phyloP scores from a whole-genome alignment of 129 eudicot genomes.

The Flaveria bidentis region DNA sequence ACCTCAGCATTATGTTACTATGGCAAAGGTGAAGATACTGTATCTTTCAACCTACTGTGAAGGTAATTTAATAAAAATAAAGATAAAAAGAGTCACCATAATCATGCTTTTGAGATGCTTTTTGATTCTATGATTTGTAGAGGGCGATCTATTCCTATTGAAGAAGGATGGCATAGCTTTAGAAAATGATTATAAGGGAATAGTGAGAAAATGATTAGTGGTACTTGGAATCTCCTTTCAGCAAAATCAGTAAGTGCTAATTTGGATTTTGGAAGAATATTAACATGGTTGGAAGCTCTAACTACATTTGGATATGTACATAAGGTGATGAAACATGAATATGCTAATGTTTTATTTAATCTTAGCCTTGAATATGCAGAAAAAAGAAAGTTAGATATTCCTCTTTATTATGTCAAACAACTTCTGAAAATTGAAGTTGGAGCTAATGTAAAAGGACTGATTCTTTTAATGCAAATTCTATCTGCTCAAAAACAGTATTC shows the following conservation, averaged over 20 bases:
- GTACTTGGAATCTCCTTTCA: slow-evolving; percentile 63
- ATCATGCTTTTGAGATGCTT: slow-evolving; percentile 44
- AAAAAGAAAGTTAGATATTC: slow-evolving; percentile 79
- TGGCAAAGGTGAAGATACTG: slow-evolving; percentile 64
- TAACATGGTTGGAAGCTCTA: slow-evolving; percentile 55
- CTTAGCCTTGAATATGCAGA: slow-evolving; percentile 76
- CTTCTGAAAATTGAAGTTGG: slow-evolving; percentile 70
- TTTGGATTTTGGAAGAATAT: slow-evolving; percentile 61
- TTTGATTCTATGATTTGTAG: slow-evolving; percentile 74
- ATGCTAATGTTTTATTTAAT: slow-evolving; percentile 52
- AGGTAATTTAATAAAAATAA: slow-evolving; percentile 45
- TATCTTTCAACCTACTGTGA: slow-evolving; percentile 66
- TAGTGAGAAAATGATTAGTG: slow-evolving; percentile 45
- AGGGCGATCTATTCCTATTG: slow-evolving; percentile 36
- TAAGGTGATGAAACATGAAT: slow-evolving; percentile 39
- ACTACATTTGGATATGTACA: slow-evolving; percentile 49
- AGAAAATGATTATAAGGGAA: slow-evolving; percentile 39
- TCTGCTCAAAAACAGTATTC: slow-evolving; percentile 76
- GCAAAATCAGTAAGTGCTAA: slow-evolving; percentile 47
- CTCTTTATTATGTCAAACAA: slow-evolving; percentile 74
- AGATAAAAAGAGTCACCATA: slow-evolving; percentile 40
- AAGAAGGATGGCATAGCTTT: slow-evolving; percentile 56
- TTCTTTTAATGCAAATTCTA: slow-evolving; percentile 77
- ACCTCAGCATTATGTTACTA: slow-evolving; percentile 69
- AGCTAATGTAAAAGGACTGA: slow-evolving; percentile 67